A percentile compares a stretch with the other conserved stretches of the same genome.
phyloP scores from a whole-genome alignment of 805 yeast species.

The Ogataea thermomethanolica region DNA sequence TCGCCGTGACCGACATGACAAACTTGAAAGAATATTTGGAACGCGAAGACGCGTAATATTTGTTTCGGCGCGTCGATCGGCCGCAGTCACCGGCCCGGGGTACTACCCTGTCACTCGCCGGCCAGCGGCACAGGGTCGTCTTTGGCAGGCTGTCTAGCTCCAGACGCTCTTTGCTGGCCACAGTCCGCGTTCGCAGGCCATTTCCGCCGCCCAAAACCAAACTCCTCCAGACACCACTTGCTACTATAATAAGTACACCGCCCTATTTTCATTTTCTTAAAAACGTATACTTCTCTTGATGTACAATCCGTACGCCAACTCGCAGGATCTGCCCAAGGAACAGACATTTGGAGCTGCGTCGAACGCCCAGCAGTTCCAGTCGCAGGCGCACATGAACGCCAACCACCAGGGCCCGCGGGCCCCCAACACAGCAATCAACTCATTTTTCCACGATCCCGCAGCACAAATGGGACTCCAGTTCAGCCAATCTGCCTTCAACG shows the following conservation, averaged over 20 bases:
- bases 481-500: constrained; percentile 79
- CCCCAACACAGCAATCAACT: constrained; percentile 24
- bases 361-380: constrained; percentile 22
- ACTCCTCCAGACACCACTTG: neutral
- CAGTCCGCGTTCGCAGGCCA: no score
- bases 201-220: neutral
- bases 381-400: constrained; percentile 15
- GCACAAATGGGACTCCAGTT: constrained; percentile 84
- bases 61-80: constrained; percentile 8
- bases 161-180: no score
- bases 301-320: constrained; percentile 47
- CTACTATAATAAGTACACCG: constrained; percentile 1
- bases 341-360: constrained; percentile 18
- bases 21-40: constrained; percentile 7
- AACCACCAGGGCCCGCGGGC: constrained; percentile 11
- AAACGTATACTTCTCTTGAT: constrained; percentile 14
- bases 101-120: neutral
- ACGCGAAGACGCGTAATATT: constrained; percentile 9
- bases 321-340: constrained; percentile 16
- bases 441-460: constrained; percentile 70
- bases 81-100: neutral
- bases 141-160: no score
- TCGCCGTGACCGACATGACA: constrained; percentile 9
- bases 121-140: neutral
- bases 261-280: constrained; percentile 2